A percentile compares a stretch with the other conserved stretches of the same genome.
phyloP scores from a whole-genome alignment of 495 filamentous ascomycete genomes.

The Pyrenula aspistea region DNA sequence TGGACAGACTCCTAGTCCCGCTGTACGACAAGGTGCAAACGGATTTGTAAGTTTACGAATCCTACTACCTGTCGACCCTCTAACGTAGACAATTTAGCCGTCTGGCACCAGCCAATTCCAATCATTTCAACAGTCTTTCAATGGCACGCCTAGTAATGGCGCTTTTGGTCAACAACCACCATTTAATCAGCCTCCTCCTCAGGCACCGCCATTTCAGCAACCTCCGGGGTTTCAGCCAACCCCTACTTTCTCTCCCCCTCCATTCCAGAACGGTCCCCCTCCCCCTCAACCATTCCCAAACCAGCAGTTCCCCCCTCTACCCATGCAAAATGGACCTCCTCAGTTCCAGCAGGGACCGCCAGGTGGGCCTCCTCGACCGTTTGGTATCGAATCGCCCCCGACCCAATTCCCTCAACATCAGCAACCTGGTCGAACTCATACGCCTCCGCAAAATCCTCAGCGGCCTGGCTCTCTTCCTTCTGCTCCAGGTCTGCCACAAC shows the following conservation, averaged over 20 bases:
- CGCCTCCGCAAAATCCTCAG: slow-evolving; percentile 27
- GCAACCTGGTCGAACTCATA: slow-evolving; percentile 25
- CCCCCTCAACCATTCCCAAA: slow-evolving; percentile 12
- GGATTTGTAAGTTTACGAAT: slow-evolving; percentile 36
- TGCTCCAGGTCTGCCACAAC: slow-evolving; percentile 49
- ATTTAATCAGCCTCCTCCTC: slow-evolving; percentile 13
- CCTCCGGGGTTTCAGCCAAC: slow-evolving; percentile 7
- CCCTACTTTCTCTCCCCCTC: slow-evolving; percentile 9
- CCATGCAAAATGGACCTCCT: slow-evolving; percentile 18
- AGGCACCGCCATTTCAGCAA: slow-evolving; percentile 14
- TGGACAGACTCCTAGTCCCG: slow-evolving; percentile 22
- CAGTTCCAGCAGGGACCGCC: slow-evolving; percentile 15
- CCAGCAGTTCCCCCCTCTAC: slow-evolving; percentile 19
- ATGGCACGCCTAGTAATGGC: slow-evolving; percentile 11
- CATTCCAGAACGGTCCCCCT: slow-evolving; percentile 10
- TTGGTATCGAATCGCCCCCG: slow-evolving; percentile 27
- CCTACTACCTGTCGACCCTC: not conserved
- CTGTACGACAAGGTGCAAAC: slow-evolving; percentile 32
- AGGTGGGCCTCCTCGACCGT: slow-evolving; percentile 9
- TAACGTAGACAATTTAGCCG: not conserved
- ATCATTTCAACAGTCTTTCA: slow-evolving; percentile 12
- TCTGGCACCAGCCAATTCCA: slow-evolving; percentile 15
- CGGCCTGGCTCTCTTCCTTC: slow-evolving; percentile 38
- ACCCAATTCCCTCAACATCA: slow-evolving; percentile 24
- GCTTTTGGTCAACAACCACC: slow-evolving; percentile 11